A percentile compares a stretch with the other conserved stretches of the same genome.
Conservation (phyloP, 306 rosid species). For the Quercus glauca region DNA sequence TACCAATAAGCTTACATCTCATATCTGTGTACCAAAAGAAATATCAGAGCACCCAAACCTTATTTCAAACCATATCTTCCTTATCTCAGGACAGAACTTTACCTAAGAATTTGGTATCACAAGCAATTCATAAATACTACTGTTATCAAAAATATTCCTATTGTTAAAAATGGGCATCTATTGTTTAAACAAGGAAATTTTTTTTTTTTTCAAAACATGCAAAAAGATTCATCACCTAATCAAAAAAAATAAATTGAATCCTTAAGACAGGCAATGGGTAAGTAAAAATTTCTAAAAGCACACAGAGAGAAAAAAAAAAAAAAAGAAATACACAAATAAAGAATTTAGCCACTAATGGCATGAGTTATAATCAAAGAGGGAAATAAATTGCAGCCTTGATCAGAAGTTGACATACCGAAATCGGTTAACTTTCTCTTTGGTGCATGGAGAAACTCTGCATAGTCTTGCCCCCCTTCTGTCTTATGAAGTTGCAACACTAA, state of each 20-base stretch:
- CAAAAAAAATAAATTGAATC: too few relatives aligned
- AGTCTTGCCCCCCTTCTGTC: constrained; percentile 69
- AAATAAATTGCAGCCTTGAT: neutral
- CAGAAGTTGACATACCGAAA: constrained; percentile 57
- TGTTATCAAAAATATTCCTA: neutral
- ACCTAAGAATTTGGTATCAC: neutral
- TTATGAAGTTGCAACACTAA: constrained; percentile 94
- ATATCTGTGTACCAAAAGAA: neutral
- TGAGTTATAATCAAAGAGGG: constrained; percentile 1
- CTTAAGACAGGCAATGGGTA: too few relatives aligned
- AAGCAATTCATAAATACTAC: neutral
- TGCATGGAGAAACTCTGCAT: constrained; percentile 95
- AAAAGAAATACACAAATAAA: neutral
- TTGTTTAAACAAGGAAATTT: neutral
- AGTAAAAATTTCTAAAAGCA: neutral
- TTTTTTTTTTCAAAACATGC: too few relatives aligned
- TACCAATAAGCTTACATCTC: neutral
- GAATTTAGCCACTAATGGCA: neutral
- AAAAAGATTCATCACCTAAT: neutral
- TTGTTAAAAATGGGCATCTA: neutral
- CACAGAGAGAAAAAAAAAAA: neutral
- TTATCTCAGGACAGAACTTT: neutral
- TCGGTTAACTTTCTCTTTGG: constrained; percentile 75
- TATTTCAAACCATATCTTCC: neutral
- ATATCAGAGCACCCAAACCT: neutral